These are phyloP conservation scores for Ramichloridium luteum DNA, from an alignment of 2,329 filamentous ascomycete species.

Conservation along the genomic window DNA sequence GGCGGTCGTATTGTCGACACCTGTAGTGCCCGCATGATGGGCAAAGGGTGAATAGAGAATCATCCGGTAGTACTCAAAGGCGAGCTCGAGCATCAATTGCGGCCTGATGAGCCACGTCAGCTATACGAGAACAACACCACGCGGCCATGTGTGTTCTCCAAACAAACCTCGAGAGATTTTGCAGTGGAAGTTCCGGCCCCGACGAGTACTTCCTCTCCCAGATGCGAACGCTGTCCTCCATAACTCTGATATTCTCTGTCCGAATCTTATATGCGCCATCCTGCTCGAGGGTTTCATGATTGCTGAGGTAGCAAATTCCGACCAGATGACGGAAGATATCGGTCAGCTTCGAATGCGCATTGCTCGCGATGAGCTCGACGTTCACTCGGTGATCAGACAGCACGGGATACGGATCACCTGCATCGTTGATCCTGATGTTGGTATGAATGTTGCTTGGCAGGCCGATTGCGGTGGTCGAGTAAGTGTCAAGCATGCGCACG, in stretches of 20 bases:
- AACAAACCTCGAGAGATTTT: no score
- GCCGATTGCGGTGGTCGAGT: slow-evolving; percentile 8
- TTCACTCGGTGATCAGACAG: slow-evolving; percentile 4
- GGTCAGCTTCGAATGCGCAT: slow-evolving; percentile 9
- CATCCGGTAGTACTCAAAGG: slow-evolving; percentile 10
- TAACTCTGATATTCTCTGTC: slow-evolving; percentile 9
- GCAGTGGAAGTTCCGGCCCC: slow-evolving; percentile 1
- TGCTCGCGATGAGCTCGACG: slow-evolving; percentile 6
- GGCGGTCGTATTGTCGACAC: neutral
- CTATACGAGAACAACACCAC: no score
- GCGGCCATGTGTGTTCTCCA: no score
- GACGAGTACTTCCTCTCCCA: slow-evolving; percentile 3
- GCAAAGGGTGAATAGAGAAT: slow-evolving; percentile 11
- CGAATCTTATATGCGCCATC: slow-evolving; percentile 4
- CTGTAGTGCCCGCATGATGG: slow-evolving; percentile 4
- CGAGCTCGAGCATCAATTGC: slow-evolving; percentile 10
- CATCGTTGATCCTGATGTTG: neutral
- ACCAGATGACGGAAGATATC: slow-evolving; percentile 7
- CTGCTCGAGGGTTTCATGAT: slow-evolving; percentile 2
- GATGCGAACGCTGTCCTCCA: slow-evolving; percentile 5
- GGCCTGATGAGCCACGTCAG: slow-evolving; percentile 6
- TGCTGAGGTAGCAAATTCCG: slow-evolving; percentile 3
- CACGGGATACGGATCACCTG: slow-evolving; percentile 5
- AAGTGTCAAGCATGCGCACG: slow-evolving; percentile 8
- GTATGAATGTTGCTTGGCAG: slow-evolving; percentile 5